These are phyloP conservation scores for Juglanconis oblonga DNA, from an alignment of 2,329 filamentous ascomycete genomes.

Conservation along the genomic window DNA sequence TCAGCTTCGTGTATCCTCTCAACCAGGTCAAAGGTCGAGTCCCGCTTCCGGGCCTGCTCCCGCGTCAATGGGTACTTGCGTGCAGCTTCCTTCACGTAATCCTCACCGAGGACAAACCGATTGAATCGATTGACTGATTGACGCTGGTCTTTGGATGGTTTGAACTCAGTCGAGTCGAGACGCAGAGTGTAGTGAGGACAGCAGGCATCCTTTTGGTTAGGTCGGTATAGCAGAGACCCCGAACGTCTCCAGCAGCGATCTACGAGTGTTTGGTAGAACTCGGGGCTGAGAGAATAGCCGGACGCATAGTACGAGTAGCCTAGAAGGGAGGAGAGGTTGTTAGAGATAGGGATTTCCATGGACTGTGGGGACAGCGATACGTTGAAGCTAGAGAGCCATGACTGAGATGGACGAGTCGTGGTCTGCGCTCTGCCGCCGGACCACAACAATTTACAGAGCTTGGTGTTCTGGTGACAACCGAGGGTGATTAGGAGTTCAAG, in stretches of 20 bases:
- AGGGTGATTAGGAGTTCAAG: constrained; percentile 4
- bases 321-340: constrained; percentile 30
- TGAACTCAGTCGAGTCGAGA: constrained; percentile 63
- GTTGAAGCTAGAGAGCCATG: not conserved
- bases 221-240: constrained; percentile 69
- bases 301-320: constrained; percentile 72
- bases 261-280: constrained; percentile 69
- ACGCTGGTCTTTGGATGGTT: constrained; percentile 68
- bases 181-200: constrained; percentile 89
- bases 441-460: too few species aligned
- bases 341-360: not conserved
- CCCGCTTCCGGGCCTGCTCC: constrained; percentile 60
- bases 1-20: constrained; percentile 71
- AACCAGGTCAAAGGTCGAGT: constrained; percentile 65
- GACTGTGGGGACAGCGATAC: not conserved
- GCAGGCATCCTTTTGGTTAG: constrained; percentile 75
- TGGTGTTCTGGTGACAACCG: not conserved
- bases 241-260: constrained; percentile 78
- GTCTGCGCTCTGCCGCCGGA: not conserved
- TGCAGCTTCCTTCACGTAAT: constrained; percentile 63
- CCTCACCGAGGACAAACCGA: constrained; percentile 64
- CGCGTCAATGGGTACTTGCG: constrained; percentile 65
- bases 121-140: constrained; percentile 74
- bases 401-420: not conserved
- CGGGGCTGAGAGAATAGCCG: constrained; percentile 57